Base-by-base conservation (phyloP, 495 filamentous ascomycete genomes). In the Neurospora discreta region DNA sequence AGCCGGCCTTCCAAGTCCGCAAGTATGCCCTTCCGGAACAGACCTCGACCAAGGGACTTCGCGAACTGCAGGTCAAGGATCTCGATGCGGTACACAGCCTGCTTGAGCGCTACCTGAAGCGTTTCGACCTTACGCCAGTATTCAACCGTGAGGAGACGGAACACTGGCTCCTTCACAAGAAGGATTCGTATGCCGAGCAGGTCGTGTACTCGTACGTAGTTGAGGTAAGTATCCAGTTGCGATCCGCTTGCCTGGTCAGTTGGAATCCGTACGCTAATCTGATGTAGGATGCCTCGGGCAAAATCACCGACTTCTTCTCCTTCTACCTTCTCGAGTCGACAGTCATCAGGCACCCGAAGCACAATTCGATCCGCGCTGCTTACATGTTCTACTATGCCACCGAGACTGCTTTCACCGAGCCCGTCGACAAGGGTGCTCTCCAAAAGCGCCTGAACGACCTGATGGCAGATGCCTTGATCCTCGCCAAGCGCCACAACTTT, bases 381-480 rank as follows among this genome's bases (percentile, higher is more conserved):
- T 99, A 99, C 76, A 85, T 98, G 33, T 99, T 93, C 82, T 99
- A 99, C 83, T 98, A 98, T 75, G 95, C 93, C 30, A 91, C 91
- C 30, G 94, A 98, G 77, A 83, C 87, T 2, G 95, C 91, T 5
- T 92, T 98, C 75, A 80, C 81, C 1, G 79, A 81, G 23, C 85
- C 89, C 38, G 70, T 81, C 40, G 79, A 85, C 69, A 84, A 82
- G 72, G 80, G 87, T 41, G 86, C 86, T 16, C 83, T 95, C 71
- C 92, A 92, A 79, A 80, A 84, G 3, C 88, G 93, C 18, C 83
- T 99, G 43, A 93, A 93, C 75, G 77, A 81, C 11, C 83, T 99
- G 76, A 88, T 97, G 67, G 89, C 90, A 44, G 95, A 98, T 80
- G 92, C 93, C 9, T 82, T 99, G 38, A 91, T 98, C 75, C 83